Evolutionary conservation across 2,329 filamentous ascomycete genomes (phyloP), one percentile per base, ranked within the genome.

Genomic region (Aureobasidium melanogenum): DNA sequence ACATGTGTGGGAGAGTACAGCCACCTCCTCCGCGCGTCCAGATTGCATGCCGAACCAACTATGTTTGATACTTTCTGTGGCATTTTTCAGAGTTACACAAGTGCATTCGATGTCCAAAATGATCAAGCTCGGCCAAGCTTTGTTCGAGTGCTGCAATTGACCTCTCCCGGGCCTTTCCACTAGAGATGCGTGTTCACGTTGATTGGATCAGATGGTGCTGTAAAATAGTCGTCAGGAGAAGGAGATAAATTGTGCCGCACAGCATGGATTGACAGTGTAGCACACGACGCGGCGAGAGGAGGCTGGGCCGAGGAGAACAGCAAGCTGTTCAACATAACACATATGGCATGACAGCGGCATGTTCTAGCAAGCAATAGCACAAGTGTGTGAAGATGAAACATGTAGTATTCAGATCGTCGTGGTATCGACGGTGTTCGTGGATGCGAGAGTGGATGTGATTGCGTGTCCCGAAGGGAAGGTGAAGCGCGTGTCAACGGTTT

Each of bases 401-500:
- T 15, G 14, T 5, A n/a, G 32, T 50, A 59, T 59, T 59, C 56
- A 41, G 56, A 59, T 59, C 56, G 56, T 50, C 54, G 41, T 57
- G 54, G 19, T 30, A n/a, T 43, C 19, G 41, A 26, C n/a, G n/a
- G 30, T 19, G 24, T 34, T 50, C 34, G 9, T 41, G 41, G 41
- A 14, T 57, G 28, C 3, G 9, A 26, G 44, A 50, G 56, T 59
- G 56, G 56, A 50, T 59, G 56, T 59, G 56, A 59, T 59, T 59
- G 56, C 56, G 56, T 36, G 56, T 59, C 39, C 51, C 26, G 28
- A 28, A n/a, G n/a, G 26, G 14, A 17, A 24, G 24, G 51, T 54
- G 34, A 46, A 36, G 41, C 54, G 56, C 34, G 44, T 59, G 56
- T 50, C 56, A 59, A 50, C 43, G 41, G 44, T 59, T 59, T 57